Evolutionary conservation across 176 grass and related monocot species (phyloP).

Genomic region (Oryza meyeriana): DNA sequence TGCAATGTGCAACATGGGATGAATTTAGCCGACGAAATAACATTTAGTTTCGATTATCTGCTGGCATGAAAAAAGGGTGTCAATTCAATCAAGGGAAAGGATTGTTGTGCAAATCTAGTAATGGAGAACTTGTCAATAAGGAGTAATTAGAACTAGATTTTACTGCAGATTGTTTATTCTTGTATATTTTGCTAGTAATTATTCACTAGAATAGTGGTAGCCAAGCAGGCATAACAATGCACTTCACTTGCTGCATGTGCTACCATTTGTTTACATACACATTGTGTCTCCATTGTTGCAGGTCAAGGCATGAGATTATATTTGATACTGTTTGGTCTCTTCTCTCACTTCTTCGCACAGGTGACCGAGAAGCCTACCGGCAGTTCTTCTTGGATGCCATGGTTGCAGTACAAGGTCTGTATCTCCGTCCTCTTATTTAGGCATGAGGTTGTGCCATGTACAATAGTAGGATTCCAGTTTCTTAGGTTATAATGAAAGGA

Average conservation of each 20-base stretch:
- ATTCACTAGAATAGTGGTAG: not conserved
- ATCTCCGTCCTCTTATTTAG: not conserved
- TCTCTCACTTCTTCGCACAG: constrained; percentile 77
- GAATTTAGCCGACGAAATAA: not conserved
- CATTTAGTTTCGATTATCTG: not conserved
- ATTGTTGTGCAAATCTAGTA: not conserved
- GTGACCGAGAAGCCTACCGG: constrained; percentile 78
- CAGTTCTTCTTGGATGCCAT: constrained; percentile 87
- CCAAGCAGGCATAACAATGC: not conserved
- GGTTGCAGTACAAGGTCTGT: constrained; percentile 61
- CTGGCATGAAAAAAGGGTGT: not conserved
- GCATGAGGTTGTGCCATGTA: not conserved
- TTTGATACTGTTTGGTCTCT: constrained; percentile 77
- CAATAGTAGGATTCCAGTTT: not conserved
- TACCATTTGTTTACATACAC: constrained; percentile 1
- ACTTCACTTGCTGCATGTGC: not conserved
- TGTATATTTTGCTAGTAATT: not conserved
- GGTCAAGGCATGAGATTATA: constrained; percentile 56
- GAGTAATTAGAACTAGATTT: not conserved
- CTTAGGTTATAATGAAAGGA: constrained; percentile 11
- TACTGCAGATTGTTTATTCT: not conserved
- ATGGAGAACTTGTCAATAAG: not conserved
- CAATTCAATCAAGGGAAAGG: not conserved
- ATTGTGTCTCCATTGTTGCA: constrained; percentile 24
- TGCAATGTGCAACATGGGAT: not conserved